These are phyloP conservation scores for Plantago major DNA, from an alignment of 257 asterid genomes.

Conservation along the genomic window DNA sequence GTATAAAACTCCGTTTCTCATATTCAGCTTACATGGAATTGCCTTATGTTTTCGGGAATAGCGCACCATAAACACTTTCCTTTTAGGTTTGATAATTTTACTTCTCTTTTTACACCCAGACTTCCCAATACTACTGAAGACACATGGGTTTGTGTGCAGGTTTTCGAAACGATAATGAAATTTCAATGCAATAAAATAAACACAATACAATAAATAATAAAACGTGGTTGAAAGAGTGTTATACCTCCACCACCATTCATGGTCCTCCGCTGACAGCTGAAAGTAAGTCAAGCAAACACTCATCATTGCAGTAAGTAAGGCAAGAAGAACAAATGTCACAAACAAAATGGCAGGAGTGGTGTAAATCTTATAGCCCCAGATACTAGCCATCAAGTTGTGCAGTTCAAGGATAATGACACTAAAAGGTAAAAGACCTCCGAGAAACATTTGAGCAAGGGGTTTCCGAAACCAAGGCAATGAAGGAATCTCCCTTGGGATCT, in stretches of 20 bases:
- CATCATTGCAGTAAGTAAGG: conserved; percentile 48
- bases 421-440: conserved; percentile 79
- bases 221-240: neutral
- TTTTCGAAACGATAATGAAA: no score
- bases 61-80: no score
- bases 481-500: conserved; percentile 51
- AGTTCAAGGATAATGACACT: conserved; percentile 72
- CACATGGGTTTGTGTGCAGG: no score
- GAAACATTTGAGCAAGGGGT: conserved; percentile 67
- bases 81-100: no score
- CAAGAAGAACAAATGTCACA: conserved; percentile 46
- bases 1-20: no score
- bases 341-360: conserved; percentile 48
- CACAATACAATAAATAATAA: neutral
- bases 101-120: no score
- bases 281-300: conserved; percentile 71
- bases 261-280: conserved; percentile 73
- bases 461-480: conserved; percentile 54
- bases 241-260: conserved; percentile 93
- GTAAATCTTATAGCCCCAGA: conserved; percentile 80
- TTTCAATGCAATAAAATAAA: no score
- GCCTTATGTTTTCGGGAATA: no score
- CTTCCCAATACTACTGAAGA: no score
- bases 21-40: no score
- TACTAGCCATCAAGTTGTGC: conserved; percentile 59